Base-by-base conservation (phyloP, 164 flowering plant genomes). In the Nymphaea colorata region DNA sequence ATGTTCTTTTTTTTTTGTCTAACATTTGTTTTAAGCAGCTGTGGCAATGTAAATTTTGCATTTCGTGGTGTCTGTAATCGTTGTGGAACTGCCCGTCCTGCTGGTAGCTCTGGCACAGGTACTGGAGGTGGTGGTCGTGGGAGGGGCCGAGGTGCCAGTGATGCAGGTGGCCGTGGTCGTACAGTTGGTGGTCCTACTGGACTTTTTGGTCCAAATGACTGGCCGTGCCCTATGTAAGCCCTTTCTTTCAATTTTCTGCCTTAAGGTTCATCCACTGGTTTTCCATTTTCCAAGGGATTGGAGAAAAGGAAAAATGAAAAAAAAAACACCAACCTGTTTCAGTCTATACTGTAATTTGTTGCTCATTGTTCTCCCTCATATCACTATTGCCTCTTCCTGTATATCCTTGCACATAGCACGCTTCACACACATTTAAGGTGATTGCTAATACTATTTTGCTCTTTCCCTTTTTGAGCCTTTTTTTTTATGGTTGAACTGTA, bases 201-300 rank as follows among this genome's bases (percentile, higher is more conserved):
- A 44, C 97, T 95, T 63, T 94, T 95, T 87, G 99, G 99, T 73
- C 99, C 99, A 60, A 90, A 90, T 84, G 99, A 95, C 77, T 95
- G 99, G 99, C 44, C 96, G 67, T 95, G 99, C 82, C 99, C 99
- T 64, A 92, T 95, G 99, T 94, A 84, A 83, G 92, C 43, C 43
- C 44, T 41, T 6, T 64, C 36, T 18, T 25, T 51, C 36, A 25
- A 25, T 25, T 25, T 25, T 25, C 36, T 25, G 36, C 36, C 36
- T 25, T 25, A 25, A 25, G 36, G 36, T 25, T 1, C 36, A 25
- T 0, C 36, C 36, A 25, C 36, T 25, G 36, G 36, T 25, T 25
- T 25, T 25, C 36, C 36, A 25, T 25, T 25, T 25, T 25, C 36
- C 36, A 25, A 25, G 36, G 36, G 36, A 25, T 25, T 25, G 36